phyloP scores from a whole-genome alignment of 768 basidiomycete genomes.

The Leccinum boreale region DNA sequence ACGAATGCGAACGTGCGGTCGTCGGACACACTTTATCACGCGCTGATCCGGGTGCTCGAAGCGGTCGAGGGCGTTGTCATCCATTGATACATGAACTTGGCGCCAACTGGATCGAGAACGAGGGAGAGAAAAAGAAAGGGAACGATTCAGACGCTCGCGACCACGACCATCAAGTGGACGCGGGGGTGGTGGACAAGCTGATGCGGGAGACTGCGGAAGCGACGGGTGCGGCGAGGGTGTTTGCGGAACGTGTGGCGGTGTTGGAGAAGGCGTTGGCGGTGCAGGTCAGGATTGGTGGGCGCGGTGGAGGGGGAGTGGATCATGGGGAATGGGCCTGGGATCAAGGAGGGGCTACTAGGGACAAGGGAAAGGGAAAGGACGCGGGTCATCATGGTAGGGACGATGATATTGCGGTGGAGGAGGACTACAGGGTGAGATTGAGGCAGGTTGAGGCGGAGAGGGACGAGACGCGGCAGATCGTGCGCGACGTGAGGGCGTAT shows the following conservation, averaged over 20 bases:
- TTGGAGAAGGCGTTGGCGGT: slow-evolving; percentile 18
- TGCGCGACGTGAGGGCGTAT: slow-evolving; percentile 15
- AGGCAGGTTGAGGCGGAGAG: slow-evolving; percentile 19
- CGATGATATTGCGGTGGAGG: background rate
- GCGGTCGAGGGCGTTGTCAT: too few relatives aligned
- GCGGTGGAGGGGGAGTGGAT: background rate
- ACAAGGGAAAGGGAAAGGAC: background rate
- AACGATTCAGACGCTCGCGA: background rate
- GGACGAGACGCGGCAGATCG: slow-evolving; percentile 15
- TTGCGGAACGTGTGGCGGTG: slow-evolving; percentile 24
- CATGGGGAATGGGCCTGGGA: background rate
- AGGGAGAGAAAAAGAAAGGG: background rate
- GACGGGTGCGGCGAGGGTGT: slow-evolving; percentile 11
- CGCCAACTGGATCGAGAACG: background rate
- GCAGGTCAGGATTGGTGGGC: slow-evolving; percentile 3
- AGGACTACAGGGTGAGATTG: slow-evolving; percentile 8
- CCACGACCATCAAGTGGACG: background rate
- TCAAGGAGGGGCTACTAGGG: background rate
- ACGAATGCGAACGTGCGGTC: background rate
- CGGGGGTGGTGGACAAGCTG: slow-evolving; percentile 12
- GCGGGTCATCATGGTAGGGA: background rate
- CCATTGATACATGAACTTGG: too few relatives aligned
- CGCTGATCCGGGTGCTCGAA: too few relatives aligned
- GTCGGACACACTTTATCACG: background rate
- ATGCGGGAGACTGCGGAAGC: slow-evolving; percentile 17